phyloP scores from a whole-genome alignment of 129 eudicot species.

The carrot (Daucus carota) region DH1_v3.0 NC_030382.2:44372001-44372500 shows the following conservation, averaged over 20 bases:
- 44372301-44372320: constrained; percentile 63
- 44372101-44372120: no score
- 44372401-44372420: constrained; percentile 87
- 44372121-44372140: neutral
- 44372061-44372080: constrained; percentile 81
- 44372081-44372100: constrained; percentile 82
- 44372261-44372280: constrained; percentile 68
- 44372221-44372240: constrained; percentile 85
- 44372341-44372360: constrained; percentile 55
- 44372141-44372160: neutral
- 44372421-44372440: constrained; percentile 58
- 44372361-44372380: constrained; percentile 56
- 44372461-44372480: neutral
- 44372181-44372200: constrained; percentile 58
- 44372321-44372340: constrained; percentile 69
- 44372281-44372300: constrained; percentile 80
- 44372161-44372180: constrained; percentile 43
- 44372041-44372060: constrained; percentile 90
- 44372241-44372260: constrained; percentile 96
- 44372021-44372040: constrained; percentile 93
- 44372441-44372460: neutral
- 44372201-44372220: constrained; percentile 75
- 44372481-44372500: neutral
- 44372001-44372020: constrained; percentile 85
- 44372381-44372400: constrained; percentile 75